Base-by-base conservation (phyloP, 164 flowering plant genomes). In the Berberis vulgaris region DNA sequence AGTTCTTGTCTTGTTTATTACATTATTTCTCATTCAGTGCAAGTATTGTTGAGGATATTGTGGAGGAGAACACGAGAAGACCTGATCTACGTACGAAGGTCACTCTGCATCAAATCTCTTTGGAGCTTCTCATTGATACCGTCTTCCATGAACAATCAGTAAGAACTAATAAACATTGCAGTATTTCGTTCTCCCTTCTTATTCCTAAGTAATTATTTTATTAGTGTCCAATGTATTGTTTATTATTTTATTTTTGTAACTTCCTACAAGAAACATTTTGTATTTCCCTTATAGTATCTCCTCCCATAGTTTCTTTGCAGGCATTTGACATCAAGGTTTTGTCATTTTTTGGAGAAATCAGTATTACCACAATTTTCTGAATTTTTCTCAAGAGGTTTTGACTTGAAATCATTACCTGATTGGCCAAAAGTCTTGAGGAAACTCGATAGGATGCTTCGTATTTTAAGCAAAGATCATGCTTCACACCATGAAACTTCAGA, bases 281-380 rank as follows among this genome's bases (percentile, higher is more conserved):
- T 53, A 11, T 46, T 60, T 43, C 60, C 72, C 54, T 75, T 76
- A 49, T 70, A 67, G 55, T 60, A 4, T 68, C 61, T 77, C 54
- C 69, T 80, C 56, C 77, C 57, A 67, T 79, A 94, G 98, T 82
- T 81, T 80, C 78, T 88, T 59, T 64, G 84, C 91, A 94, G 96
- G 82, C 71, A 79, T 69, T 71, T 87, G 70, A 78, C 82, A 64
- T 78, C 89, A 65, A 80, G 77, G 40, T 66, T 84, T 75, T 83
- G 88, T 70, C 69, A 57, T 56, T 49, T 67, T 9, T 57, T 93
- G 76, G 71, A 83, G 81, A 71, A 82, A 65, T 78, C 73, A 43
- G 71, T 77, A 41, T 54, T 55, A 44, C 65, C 80, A 52, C 10
- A 79, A 60, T 78, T 80, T 71, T 7, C 42, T 26, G 52, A 68